Evolutionary conservation across 2,329 filamentous ascomycete species (phyloP).

Genomic region (Cordyceps cateniannulata): DNA sequence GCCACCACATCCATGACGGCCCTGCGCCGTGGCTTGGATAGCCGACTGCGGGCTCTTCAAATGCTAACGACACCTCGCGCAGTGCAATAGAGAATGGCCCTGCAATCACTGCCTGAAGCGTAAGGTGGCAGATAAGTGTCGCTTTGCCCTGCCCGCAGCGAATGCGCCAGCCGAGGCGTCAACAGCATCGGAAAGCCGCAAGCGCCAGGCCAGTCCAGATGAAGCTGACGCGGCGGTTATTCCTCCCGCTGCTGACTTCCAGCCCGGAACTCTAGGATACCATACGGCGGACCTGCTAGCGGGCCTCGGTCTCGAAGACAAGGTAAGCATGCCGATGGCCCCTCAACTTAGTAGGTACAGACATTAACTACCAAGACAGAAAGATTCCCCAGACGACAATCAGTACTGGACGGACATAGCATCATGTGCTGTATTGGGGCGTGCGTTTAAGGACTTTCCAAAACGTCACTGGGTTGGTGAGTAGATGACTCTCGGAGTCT

Average conservation of each 20-base stretch:
- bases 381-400: conserved; percentile 14
- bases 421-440: conserved; percentile 25
- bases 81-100: conserved; percentile 35
- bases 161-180: conserved; percentile 14
- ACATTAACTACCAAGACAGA: conserved; percentile 11
- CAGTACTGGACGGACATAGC: conserved; percentile 16
- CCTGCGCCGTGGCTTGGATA: background rate
- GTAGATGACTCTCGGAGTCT: background rate
- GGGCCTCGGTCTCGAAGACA: conserved; percentile 4
- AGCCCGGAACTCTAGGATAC: background rate
- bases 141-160: conserved; percentile 21
- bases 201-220: conserved; percentile 13
- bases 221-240: conserved; percentile 10
- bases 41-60: no score
- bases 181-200: background rate
- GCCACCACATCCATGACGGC: background rate
- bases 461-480: conserved; percentile 28
- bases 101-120: conserved; percentile 34
- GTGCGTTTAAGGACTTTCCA: conserved; percentile 27
- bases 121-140: conserved; percentile 31
- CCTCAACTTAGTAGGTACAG: no score
- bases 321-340: background rate
- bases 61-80: conserved; percentile 12
- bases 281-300: conserved; percentile 4
- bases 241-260: background rate